Base-by-base conservation (phyloP, 176 grass and related monocot genomes). In the Triticum monococcum region DNA sequence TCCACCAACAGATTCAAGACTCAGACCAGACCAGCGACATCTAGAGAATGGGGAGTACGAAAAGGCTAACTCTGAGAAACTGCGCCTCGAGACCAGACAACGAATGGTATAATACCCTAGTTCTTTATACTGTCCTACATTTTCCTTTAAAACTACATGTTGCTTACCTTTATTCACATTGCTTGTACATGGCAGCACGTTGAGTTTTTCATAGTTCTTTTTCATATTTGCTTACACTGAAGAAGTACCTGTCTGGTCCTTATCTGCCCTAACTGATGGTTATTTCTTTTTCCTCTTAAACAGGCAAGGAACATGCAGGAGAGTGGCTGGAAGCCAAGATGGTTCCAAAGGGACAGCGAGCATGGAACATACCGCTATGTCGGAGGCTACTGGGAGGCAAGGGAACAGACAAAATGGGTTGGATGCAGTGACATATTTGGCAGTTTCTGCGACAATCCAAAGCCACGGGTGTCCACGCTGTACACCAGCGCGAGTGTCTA, bases 1-100 rank as follows among this genome's bases (percentile, higher is more conserved):
- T 88, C 95, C 95, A 54, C 95, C 95, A 24, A 97, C 95, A 12
- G 95, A 97, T 93, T 97, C 92, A 65, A 97, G 95, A 88, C 83
- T 97, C 28, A 90, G 95, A 61, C 95, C 95, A 52, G 95, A 97
- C 78, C 95, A 97, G 59, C 81, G 92, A 45, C 88, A 95, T 79
- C 82, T 97, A 80, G 92, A 95, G 70, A 97, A 95, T 31, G 95
- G 95, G 75, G 91, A 97, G 61, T 93, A 97, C 12, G 95, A 95
- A 65, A 95, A 93, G 70, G 92, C 95, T 83, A 93, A 95, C 77
- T 77, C 85, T 75, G 92, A 95, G 79, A 97, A 97, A 90, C 74
- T 93, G 73, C 87, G 92, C 28, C 84, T 97, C 0, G 91, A 97
- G 83, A 86, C 86, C 71, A 93, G 91, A 59, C 95, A 95, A 77